Base-by-base conservation (phyloP, 345 rosid species). In the Citrus inodora region DNA sequence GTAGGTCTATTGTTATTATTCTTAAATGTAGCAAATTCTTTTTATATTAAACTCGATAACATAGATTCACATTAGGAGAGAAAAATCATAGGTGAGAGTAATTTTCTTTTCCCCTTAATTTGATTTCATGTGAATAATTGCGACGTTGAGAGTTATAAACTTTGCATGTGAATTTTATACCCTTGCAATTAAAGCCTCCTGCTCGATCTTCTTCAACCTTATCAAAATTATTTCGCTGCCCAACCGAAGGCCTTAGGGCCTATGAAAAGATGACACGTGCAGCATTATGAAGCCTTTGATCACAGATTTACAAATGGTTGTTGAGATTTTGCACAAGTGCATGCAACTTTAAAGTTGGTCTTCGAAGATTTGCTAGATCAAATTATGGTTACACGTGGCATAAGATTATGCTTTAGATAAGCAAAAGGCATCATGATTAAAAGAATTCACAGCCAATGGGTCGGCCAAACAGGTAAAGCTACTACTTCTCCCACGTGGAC, bases 401-500 rank as follows among this genome's bases (percentile, higher is more conserved):
- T 1, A 60, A 32, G 59, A 67, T 56, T 24, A 51, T 25, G 68
- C 51, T 19, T 30, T 9, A 10, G 33, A 48, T 67, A 71, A 51
- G 13, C 22, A 37, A 55, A 56, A 11, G 66, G 22, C 70, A 66
- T 22, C 75, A 83, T 21, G 82, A 67, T 72, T 65, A 40, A 79
- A 17, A 59, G 58, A 53, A 1, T 19, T 53, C 58, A 53, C 30
- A 40, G n/a, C 67, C 55, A 37, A 76, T 51, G 19, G 51, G 79
- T 13, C 74, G 76, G 78, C 77, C 59, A 22, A 55, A 78, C 73
- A 7, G 84, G 84, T 78, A 74, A 74, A 87, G 58, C 82, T 68
- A 76, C 84, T 68, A 7, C 64, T 75, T 32, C 80, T 75, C 55
- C 82, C 70, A 79, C 71, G 76, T 84, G 88, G 82, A 3, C 80